These are phyloP conservation scores for Lantana camara DNA, from an alignment of 257 asterid species.

Conservation along the genomic window DNA sequence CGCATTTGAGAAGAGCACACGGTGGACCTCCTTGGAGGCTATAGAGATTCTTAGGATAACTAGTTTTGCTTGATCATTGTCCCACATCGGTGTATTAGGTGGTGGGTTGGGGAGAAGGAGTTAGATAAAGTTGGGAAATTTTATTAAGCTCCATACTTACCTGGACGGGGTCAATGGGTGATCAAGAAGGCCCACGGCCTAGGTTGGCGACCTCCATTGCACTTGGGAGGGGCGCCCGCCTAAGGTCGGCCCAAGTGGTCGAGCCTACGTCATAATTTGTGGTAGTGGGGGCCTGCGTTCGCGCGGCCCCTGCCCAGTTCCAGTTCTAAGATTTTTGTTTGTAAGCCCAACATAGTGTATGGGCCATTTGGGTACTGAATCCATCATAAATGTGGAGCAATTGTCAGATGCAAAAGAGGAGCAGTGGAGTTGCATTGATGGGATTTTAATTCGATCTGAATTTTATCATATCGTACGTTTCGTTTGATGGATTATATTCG, in stretches of 20 bases:
- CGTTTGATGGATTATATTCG: too few relatives aligned
- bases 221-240: slow-evolving; percentile 17
- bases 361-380: too few relatives aligned
- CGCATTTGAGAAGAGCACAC: too few relatives aligned
- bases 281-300: too few relatives aligned
- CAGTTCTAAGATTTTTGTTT: background rate
- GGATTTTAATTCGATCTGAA: too few relatives aligned
- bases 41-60: too few relatives aligned
- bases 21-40: too few relatives aligned
- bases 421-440: too few relatives aligned
- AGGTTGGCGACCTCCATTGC: slow-evolving; percentile 31
- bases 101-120: background rate
- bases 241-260: slow-evolving; percentile 23
- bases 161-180: slow-evolving; percentile 32
- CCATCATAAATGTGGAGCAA: too few relatives aligned
- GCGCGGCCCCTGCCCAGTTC: slow-evolving; percentile 22
- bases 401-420: too few relatives aligned
- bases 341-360: too few relatives aligned
- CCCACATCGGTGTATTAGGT: background rate
- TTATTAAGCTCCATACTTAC: slow-evolving; percentile 19
- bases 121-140: background rate
- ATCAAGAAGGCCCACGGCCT: slow-evolving; percentile 25
- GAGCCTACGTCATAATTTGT: slow-evolving; percentile 24
- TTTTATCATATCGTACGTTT: too few relatives aligned
- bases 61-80: background rate